Evolutionary conservation across 805 yeast genomes (phyloP), one percentile per base, ranked within the genome.

Genomic region (Yamadazyma phyllophila): DNA sequence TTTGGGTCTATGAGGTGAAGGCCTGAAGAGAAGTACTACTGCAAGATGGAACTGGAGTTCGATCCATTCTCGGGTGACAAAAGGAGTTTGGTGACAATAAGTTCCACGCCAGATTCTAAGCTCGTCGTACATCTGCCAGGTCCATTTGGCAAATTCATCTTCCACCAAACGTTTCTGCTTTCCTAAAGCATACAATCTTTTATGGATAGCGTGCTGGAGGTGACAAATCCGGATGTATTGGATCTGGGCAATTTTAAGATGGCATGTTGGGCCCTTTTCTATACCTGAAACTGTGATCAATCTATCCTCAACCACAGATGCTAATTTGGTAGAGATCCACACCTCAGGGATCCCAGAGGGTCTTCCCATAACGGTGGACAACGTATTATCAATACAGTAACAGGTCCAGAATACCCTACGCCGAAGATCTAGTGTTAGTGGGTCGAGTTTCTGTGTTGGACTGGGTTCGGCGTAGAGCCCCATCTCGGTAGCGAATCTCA

Each of bases 41-140:
- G 53, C 47, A 9, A 49, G 41, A 36, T 49, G 53, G 35, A 49
- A 49, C 32, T 49, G 50, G 9, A 49, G 36, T 16, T 49, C 53
- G 11, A 44, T 34, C 53, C 53, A 49, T 41, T 49, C 53, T 38
- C 44, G 46, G 20, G 50, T 49, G 17, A 49, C 29, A n/a, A 46
- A 39, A 9, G 53, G 50, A 0, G 53, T 44, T 5, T 49, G 48
- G 24, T 38, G 37, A 5, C 33, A 31, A 26, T 36, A 46, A n/a
- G 40, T 46, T 6, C 41, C 31, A 9, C 53, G 30, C 53, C 53
- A 49, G 7, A 44, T 24, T n/a, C 50, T 33, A 11, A 49, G 41
- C 24, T 49, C 46, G 37, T 49, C 53, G 26, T 49, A 49, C 46
- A 44, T 46, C 16, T 49, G 53, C 53, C 53, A 49, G 36, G 46